Percentiles rank a stretch among this genome's conserved stretches.
These are phyloP conservation scores for Irpex sp. DNA, from an alignment of 1,284 basidiomycete genomes.

Conservation along the genomic window DNA sequence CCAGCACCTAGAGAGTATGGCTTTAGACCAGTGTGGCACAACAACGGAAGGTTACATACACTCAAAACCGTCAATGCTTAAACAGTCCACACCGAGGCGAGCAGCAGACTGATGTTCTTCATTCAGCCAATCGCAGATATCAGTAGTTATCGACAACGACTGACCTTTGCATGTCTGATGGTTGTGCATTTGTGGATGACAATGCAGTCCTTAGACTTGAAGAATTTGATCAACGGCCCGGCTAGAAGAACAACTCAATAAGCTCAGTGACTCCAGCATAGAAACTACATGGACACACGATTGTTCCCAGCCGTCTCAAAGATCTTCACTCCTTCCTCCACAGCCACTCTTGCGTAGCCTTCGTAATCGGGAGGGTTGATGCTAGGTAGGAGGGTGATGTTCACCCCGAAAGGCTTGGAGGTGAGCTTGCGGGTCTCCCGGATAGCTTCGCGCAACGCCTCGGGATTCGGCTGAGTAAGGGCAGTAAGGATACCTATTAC, in stretches of 20 bases:
- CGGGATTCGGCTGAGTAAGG: conserved; percentile 81
- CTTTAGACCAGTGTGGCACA: not conserved
- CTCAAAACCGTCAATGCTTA: conserved; percentile 89
- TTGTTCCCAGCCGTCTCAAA: conserved; percentile 95
- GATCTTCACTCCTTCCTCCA: conserved; percentile 84
- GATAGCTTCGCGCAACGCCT: conserved; percentile 82
- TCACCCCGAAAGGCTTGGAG: conserved; percentile 82
- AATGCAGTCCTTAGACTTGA: conserved; percentile 72
- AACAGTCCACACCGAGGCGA: conserved; percentile 75
- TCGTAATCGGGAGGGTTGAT: conserved; percentile 92
- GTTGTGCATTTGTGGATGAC: conserved; percentile 93
- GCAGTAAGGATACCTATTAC: conserved; percentile 75
- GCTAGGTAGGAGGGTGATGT: conserved; percentile 85
- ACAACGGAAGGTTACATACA: conserved; percentile 38
- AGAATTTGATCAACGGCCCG: conserved; percentile 73
- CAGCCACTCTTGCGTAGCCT: conserved; percentile 75
- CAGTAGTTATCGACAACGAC: not conserved
- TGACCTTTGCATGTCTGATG: conserved; percentile 77
- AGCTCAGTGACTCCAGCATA: not conserved
- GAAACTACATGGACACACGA: conserved; percentile 40
- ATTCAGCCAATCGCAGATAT: not conserved
- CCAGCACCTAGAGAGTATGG: conserved; percentile 63
- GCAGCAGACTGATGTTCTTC: conserved; percentile 54
- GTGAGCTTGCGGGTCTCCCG: conserved; percentile 69
- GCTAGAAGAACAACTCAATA: conserved; percentile 35